Evolutionary conservation across 2,329 filamentous ascomycete species (phyloP), one percentile per base, ranked within the genome.

Genomic region (Penicillium sp.): DNA sequence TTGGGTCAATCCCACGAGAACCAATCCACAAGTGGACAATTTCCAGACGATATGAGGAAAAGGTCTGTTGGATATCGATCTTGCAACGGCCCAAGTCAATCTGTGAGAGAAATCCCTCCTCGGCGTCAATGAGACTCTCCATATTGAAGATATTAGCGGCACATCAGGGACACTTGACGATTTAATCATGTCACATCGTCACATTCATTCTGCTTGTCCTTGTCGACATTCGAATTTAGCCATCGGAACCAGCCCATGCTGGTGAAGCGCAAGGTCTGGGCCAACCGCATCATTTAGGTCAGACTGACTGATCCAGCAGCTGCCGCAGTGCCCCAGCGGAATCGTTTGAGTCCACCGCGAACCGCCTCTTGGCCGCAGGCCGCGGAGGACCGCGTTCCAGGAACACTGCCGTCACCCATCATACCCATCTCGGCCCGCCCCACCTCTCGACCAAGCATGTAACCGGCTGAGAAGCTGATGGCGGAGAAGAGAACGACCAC

Each of bases 401-500:
- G 55, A 39, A 62, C 53, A 37, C 54, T 50, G 11, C 55, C 54
- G 41, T 65, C 61, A 9, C 59, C 57, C 39, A 64, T 56, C 29
- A 61, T 60, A 24, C 57, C 64, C 36, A 66, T 73, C 58, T 83
- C 80, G 3, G 76, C 67, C 44, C 73, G 70, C 1, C 79, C 80
- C 4, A 79, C 74, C 53, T 84, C 81, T 46, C 75, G 75, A 9
- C 82, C 82, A 11, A 83, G 72, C 11, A 78, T 76, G 57, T 84
- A 84, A 1, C 82, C 82, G 4, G 82, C 81, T 1, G 79, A 79
- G 63, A 84, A 85, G 56, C 80, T 82, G 52, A 84, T 76, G 2
- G 81, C 82, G 12, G 78, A 81, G 47, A 84, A 77, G 0, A 84
- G 72, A 2, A 84, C 79, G 1, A 84, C 79, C 13, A 84, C 80